Conservation (phyloP, 306 rosid genomes). For the Prunus davidiana region DNA sequence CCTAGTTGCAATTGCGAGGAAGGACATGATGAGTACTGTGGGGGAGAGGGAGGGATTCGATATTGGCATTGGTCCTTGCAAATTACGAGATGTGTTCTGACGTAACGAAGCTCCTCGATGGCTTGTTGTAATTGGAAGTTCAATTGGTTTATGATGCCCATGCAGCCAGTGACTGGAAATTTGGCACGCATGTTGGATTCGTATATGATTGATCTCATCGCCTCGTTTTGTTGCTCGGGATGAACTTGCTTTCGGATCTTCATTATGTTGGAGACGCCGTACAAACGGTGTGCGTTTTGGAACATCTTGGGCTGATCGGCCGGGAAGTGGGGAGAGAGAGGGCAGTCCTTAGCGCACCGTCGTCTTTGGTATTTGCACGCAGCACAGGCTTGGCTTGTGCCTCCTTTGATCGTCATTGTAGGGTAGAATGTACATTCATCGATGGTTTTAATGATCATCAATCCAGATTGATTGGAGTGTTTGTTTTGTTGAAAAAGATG, state of each 20-base stretch:
- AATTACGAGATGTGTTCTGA: background rate
- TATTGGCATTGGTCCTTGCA: constrained; percentile 18
- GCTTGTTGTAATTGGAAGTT: background rate
- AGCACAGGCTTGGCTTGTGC: constrained; percentile 66
- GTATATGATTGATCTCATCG: constrained; percentile 56
- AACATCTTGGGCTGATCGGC: constrained; percentile 45
- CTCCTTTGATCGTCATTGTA: constrained; percentile 46
- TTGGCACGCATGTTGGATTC: constrained; percentile 47
- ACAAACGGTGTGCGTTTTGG: constrained; percentile 54
- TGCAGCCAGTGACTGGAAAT: constrained; percentile 39
- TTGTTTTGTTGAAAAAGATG: background rate
- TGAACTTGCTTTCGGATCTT: constrained; percentile 25
- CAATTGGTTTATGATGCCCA: constrained; percentile 20
- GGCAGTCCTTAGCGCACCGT: constrained; percentile 45
- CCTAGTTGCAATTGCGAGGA: constrained; percentile 21
- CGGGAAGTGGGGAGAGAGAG: constrained; percentile 52
- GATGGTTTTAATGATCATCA: constrained; percentile 2
- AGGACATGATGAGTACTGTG: background rate
- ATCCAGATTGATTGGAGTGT: background rate
- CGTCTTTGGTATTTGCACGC: constrained; percentile 63
- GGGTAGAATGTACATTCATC: background rate
- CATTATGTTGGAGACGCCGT: constrained; percentile 50
- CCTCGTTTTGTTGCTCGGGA: constrained; percentile 22
- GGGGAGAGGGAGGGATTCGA: background rate
- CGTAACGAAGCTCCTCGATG: constrained; percentile 6